Evolutionary conservation across 2,329 filamentous ascomycete species (phyloP), one percentile per base, ranked within the genome.

Genomic region (Diaporthe amygdali): DNA sequence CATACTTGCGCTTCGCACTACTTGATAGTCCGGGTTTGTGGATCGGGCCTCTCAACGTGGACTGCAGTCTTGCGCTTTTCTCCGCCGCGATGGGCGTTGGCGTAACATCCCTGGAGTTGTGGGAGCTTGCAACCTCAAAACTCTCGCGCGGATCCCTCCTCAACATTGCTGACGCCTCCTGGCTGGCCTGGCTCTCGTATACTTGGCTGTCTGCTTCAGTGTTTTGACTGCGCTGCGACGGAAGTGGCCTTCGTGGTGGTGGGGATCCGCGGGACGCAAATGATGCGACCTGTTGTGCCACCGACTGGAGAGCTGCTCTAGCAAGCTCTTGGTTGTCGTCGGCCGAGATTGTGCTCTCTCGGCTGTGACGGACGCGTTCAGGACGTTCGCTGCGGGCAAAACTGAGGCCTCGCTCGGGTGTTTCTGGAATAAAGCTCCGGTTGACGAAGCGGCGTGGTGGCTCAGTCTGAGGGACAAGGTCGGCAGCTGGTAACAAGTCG

Each of bases 271-370:
- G 76, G 2, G 78, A 78, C 15, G 74, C 76, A 46, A 77, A 76
- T 0, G 77, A 77, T 3, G 56, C 61, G n/a, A 74, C 72, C 30
- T 73, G 72, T 10, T 78, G 77, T 2, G 86, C 88, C 14, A 89
- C 86, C 0, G 85, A 86, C 73, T 87, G 83, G 17, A 90, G 76
- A 0, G 87, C 87, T 71, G 88, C 86, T 5, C 88, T 84, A 0
- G 86, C 87, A 30, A 90, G 82, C 76, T 90, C 88, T 75, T 87
- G 89, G 64, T 87, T 88, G 71, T 91, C 88, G 70, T 87, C 87
- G 25, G 89, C 92, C 1, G 94, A 96, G 61, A 96, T 95, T 2
- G 94, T 97, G 82, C 93, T 96, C 80, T 97, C 94, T 72, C 94
- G 90, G 80, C 94, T 95, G 80, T 91, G 90, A 66, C 89, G 89